These are phyloP conservation scores for Backusella westeae DNA, from an alignment of 192 early-diverging fungal species.

Conservation along the genomic window DNA sequence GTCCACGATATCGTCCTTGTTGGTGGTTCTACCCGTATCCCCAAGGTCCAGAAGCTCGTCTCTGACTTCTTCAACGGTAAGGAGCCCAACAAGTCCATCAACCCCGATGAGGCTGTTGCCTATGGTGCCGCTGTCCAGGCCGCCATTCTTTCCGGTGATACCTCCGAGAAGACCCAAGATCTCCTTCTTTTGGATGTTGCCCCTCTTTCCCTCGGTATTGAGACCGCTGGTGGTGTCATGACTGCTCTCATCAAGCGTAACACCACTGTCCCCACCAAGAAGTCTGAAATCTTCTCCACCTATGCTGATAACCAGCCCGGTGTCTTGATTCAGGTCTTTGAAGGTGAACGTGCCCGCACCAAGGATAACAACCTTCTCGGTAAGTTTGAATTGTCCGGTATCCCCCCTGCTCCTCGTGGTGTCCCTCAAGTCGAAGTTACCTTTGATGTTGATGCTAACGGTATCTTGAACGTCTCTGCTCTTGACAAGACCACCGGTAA, in stretches of 20 bases:
- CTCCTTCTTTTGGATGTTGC: too few species aligned
- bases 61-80: slow-evolving; percentile 99
- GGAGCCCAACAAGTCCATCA: slow-evolving; percentile 79
- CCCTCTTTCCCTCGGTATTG: too few species aligned
- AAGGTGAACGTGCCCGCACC: slow-evolving; percentile 95
- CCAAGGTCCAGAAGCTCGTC: slow-evolving; percentile 98
- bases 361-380: slow-evolving; percentile 99
- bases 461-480: slow-evolving; percentile 94
- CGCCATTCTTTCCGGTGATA: too few species aligned
- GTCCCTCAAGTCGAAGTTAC: slow-evolving; percentile 97
- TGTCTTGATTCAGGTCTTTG: slow-evolving; percentile 95
- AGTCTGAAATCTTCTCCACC: slow-evolving; percentile 97
- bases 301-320: slow-evolving; percentile 96
- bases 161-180: too few species aligned
- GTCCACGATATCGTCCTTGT: slow-evolving; percentile 97
- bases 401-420: slow-evolving; percentile 95
- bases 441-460: slow-evolving; percentile 97
- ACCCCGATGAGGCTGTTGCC: too few species aligned
- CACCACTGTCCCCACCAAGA: slow-evolving; percentile 97
- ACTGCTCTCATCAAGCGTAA: slow-evolving; percentile 97
- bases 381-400: slow-evolving; percentile 97
- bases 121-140: too few species aligned
- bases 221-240: slow-evolving; percentile 92
- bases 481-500: slow-evolving; percentile 93
- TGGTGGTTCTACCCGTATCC: slow-evolving; percentile 99